Percentiles rank a stretch among this genome's conserved stretches.
Conservation (phyloP, 768 basidiomycete species). For the Psilocybe cyanescens region DNA sequence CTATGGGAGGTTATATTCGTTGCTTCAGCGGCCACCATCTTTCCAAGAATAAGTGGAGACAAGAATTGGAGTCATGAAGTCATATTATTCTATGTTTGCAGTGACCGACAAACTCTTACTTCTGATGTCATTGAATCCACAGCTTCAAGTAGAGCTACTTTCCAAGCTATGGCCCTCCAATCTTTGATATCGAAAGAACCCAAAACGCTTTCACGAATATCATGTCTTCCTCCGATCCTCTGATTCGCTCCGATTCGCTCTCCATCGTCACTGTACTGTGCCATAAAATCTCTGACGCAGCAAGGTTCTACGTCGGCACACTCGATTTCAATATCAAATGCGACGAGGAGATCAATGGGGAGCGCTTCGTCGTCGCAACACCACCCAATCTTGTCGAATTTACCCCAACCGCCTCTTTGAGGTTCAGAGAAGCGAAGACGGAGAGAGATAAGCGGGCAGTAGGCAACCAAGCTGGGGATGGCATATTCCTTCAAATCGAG, state of each 20-base stretch:
- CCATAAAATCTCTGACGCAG: constrained; percentile 19
- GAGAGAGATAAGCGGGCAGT: constrained; percentile 20
- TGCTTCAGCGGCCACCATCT: too few species aligned
- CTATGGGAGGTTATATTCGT: too few species aligned
- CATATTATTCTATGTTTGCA: background rate
- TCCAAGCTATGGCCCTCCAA: background rate
- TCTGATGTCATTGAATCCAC: background rate
- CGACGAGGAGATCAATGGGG: constrained; percentile 23
- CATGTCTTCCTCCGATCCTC: constrained; percentile 12
- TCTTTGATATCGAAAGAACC: background rate
- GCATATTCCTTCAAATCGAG: constrained; percentile 22
- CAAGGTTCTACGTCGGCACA: constrained; percentile 23
- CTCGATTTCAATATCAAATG: constrained; percentile 25
- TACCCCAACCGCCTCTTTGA: constrained; percentile 17
- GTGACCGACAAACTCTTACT: background rate
- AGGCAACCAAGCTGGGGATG: constrained; percentile 23
- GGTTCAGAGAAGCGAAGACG: constrained; percentile 18
- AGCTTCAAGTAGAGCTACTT: background rate
- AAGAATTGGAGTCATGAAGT: background rate
- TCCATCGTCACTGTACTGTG: constrained; percentile 21
- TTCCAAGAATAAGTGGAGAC: too few species aligned
- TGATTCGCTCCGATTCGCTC: constrained; percentile 24
- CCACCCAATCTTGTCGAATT: constrained; percentile 25
- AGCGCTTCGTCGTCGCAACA: constrained; percentile 22
- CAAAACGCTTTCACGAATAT: background rate